A percentile compares a stretch with the other conserved stretches of the same genome.
Evolutionary conservation across 2,329 filamentous ascomycete species (phyloP).

Genomic region (Fusarium sp.): DNA sequence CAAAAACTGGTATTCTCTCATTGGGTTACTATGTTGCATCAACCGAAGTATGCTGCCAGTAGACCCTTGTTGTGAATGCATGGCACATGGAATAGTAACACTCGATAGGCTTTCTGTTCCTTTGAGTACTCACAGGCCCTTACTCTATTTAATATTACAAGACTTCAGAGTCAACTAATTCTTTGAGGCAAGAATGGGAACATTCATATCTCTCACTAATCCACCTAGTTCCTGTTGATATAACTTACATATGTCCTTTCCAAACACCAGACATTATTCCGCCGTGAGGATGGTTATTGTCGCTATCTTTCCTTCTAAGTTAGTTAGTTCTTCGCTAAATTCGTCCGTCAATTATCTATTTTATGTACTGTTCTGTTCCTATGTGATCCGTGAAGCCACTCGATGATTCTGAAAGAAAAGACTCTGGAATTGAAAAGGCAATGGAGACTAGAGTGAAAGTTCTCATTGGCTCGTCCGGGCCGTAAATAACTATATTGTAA

Average conservation of each 20-base stretch:
- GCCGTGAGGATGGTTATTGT: not conserved
- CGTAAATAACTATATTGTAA: accelerated
- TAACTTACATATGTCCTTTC: too few species aligned
- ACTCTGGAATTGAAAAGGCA: accelerated
- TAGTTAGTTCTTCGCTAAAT: too few species aligned
- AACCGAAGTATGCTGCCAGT: not conserved
- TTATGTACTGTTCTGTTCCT: too few species aligned
- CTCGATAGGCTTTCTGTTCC: not conserved
- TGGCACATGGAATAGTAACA: too few species aligned
- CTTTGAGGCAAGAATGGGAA: not conserved
- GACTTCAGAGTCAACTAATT: too few species aligned
- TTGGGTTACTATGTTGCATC: accelerated
- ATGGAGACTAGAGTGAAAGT: accelerated
- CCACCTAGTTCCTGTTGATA: accelerated
- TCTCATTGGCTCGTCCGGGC: accelerated
- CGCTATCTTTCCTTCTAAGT: too few species aligned
- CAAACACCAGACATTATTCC: not conserved
- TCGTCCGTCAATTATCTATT: not conserved
- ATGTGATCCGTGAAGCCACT: not conserved
- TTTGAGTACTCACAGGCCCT: not conserved
- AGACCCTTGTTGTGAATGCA: not conserved
- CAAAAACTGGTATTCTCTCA: accelerated
- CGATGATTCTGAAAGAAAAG: not conserved
- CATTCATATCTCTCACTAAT: too few species aligned
- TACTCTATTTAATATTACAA: accelerated